Evolutionary conservation across 2,329 filamentous ascomycete species (phyloP), one percentile per base, ranked within the genome.

Genomic region (Fulvia fulva): DNA sequence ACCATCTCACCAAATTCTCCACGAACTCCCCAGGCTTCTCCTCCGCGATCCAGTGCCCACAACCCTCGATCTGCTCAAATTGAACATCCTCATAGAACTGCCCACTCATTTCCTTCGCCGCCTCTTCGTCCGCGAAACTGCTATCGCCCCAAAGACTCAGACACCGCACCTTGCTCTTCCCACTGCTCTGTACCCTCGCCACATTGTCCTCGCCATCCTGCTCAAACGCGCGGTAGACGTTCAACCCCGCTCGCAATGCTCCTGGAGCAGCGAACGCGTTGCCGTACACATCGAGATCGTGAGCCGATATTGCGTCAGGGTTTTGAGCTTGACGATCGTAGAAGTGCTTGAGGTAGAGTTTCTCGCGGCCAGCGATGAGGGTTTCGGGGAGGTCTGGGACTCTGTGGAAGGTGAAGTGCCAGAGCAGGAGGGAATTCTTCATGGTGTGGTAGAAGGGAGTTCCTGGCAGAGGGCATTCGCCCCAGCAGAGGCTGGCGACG

Each of bases 331-430:
- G 65, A 51, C 74, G 72, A 51, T 77, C 70, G 64, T 71, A 78
- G 64, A 78, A 79, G 63, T 78, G 74, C 52, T 74, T 75, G 2
- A 79, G 58, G 56, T 80, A 79, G 34, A 74, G 64, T 14, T 66
- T 63, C 64, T 80, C 77, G 19, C 69, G 68, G 19, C 77, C 75
- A 1, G 68, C 61, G 11, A 77, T 70, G 5, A 80, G 67, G 0
- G 70, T 63, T 53, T 77, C 71, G 1, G 76, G 71, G 1, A 78
- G 67, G 59, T 78, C 75, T 1, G 67, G 67, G 6, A 75, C 66
- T 25, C 63, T 60, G 53, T 79, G 76, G 64, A 79, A 78, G 32
- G 70, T 67, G 67, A 79, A 79, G 60, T 78, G 76, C 67, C 73
- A 77, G 3, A 72, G 62, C 28, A 66, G 63, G 1, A 68, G 56